Conservation (phyloP, 1,284 basidiomycete genomes). For the Exobasidium rhododendri region DNA sequence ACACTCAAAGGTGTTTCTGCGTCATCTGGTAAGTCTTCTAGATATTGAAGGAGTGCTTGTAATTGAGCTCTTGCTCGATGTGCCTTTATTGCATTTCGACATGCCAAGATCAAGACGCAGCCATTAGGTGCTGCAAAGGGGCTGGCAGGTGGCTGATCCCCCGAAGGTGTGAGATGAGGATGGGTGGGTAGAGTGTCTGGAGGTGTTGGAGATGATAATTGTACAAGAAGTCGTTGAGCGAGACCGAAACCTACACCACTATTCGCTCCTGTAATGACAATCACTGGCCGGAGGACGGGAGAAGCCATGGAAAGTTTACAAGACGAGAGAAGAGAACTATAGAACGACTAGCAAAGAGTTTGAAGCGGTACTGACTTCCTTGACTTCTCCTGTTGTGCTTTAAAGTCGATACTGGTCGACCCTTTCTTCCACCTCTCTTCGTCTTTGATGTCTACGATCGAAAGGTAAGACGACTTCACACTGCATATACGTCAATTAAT, state of each 20-base stretch:
- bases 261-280: conserved; percentile 52
- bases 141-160: conserved; percentile 27
- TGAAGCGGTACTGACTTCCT: too few species aligned
- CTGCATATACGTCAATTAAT: too few species aligned
- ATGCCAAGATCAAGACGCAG: conserved; percentile 51
- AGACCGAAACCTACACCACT: conserved; percentile 52
- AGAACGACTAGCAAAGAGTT: background rate
- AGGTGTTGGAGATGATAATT: conserved; percentile 50
- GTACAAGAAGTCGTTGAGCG: conserved; percentile 51
- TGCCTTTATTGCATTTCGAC: conserved; percentile 53
- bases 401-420: too few species aligned
- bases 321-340: too few species aligned
- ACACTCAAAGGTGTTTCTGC: conserved; percentile 25
- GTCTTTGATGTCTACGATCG: too few species aligned
- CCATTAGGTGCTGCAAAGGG: conserved; percentile 52
- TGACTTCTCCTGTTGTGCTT: too few species aligned
- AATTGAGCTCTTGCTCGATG: conserved; percentile 45
- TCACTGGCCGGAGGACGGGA: conserved; percentile 42
- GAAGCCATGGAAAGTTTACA: background rate
- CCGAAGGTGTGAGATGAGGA: conserved; percentile 19
- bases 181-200: conserved; percentile 36
- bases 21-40: conserved; percentile 42
- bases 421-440: too few species aligned
- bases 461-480: too few species aligned
- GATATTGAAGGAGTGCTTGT: conserved; percentile 32